A percentile compares a stretch with the other conserved stretches of the same genome.
Conservation (phyloP, 2,329 filamentous ascomycete genomes). For the Venturia effusa region DNA sequence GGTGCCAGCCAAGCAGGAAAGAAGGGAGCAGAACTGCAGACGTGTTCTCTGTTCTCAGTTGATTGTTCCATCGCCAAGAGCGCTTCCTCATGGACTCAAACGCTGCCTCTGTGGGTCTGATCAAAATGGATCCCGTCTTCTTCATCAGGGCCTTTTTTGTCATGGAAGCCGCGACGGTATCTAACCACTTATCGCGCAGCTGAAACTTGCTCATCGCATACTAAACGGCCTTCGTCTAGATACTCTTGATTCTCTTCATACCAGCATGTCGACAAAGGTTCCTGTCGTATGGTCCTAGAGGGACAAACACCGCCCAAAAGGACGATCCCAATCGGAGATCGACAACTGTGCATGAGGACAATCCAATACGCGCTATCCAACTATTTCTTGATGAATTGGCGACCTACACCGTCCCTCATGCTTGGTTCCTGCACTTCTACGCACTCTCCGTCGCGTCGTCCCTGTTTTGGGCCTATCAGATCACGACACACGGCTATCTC, state of each 20-base stretch:
- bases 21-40: not conserved
- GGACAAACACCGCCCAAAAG: slow-evolving; percentile 12
- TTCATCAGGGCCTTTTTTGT: slow-evolving; percentile 27
- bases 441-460: slow-evolving; percentile 58
- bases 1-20: not conserved
- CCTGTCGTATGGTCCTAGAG: slow-evolving; percentile 48
- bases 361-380: slow-evolving; percentile 10
- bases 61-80: not conserved
- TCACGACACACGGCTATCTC: slow-evolving; percentile 20
- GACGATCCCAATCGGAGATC: slow-evolving; percentile 13
- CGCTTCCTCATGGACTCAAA: not conserved
- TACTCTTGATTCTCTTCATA: slow-evolving; percentile 40
- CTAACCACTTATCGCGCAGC: slow-evolving; percentile 18
- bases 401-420: slow-evolving; percentile 62
- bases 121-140: slow-evolving; percentile 10
- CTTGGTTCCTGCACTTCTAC: slow-evolving; percentile 88
- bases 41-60: not conserved
- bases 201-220: not conserved
- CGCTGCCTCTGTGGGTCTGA: not conserved
- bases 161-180: slow-evolving; percentile 28
- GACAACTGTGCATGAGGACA: slow-evolving; percentile 14
- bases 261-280: slow-evolving; percentile 44
- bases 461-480: slow-evolving; percentile 62
- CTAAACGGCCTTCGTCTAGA: slow-evolving; percentile 22
- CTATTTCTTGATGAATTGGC: slow-evolving; percentile 39